Evolutionary conservation across 306 rosid genomes (phyloP), one percentile per base, ranked within the genome.

Genomic region (Pachyrhizus erosus): DNA sequence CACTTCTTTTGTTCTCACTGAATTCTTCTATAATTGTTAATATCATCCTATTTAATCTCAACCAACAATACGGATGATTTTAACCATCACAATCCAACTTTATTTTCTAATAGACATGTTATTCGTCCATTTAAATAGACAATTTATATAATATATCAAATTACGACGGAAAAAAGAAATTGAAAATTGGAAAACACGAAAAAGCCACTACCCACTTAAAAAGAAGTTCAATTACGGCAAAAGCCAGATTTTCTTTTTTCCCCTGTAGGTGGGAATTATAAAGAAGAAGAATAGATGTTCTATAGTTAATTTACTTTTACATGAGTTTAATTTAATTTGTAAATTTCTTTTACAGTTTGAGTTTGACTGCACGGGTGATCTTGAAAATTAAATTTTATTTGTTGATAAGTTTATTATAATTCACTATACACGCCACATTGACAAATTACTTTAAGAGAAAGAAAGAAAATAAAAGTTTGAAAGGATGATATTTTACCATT

Each of bases 141-240:
- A 33, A 31, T 67, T 67, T 70, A 24, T 45, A 70, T 46, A 70
- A 13, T 26, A 23, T 70, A 43, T 70, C 13, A 45, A 23, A 45
- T 43, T 3, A n/a, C 24, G 15, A 45, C 26, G 23, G 23, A 7
- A 70, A 45, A 70, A 45, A 46, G 4, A 29, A 9, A 57, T 57
- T 20, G 26, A 29, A 51, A 51, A 8, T 40, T 57, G 45, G 26
- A 43, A 60, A 76, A 26, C 71, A 42, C 18, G 26, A 76, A 75
- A 75, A 75, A 8, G 70, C 24, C 80, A 15, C 24, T 48, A 7
- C 15, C 15, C 69, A 57, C 57, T 75, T 24, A 39, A 58, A 75
- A 75, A 54, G 15, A 37, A 39, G 33, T 24, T n/a, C 66, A 58
- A 58, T 24, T 58, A 37, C n/a, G 34, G 34, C n/a, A 58, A 26